These are phyloP conservation scores for Mycena kentingensis DNA, from an alignment of 768 basidiomycete species.

Conservation along the genomic window DNA sequence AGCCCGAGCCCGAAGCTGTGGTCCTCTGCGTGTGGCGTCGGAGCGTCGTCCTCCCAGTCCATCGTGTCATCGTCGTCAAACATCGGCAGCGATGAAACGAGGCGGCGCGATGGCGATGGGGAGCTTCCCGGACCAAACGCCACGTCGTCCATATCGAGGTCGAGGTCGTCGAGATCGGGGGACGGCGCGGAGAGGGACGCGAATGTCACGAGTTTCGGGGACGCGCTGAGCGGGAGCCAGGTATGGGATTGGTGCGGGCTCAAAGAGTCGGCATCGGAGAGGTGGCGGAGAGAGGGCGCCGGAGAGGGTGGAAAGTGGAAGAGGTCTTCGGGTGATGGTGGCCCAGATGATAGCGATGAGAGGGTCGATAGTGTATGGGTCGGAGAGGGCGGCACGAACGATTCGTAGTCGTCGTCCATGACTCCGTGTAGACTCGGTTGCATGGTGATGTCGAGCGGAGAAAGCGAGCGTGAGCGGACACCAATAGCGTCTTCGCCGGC, in stretches of 20 bases:
- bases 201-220: slow-evolving; percentile 7
- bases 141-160: slow-evolving; percentile 18
- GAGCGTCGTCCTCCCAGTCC: not conserved
- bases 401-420: too few species aligned
- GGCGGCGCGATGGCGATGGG: slow-evolving; percentile 12
- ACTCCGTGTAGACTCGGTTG: too few species aligned
- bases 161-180: slow-evolving; percentile 23
- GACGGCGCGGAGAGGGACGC: slow-evolving; percentile 11
- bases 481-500: too few species aligned
- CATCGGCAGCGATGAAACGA: slow-evolving; percentile 12
- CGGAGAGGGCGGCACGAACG: too few species aligned
- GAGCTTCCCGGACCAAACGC: slow-evolving; percentile 6
- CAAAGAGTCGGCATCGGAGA: not conserved
- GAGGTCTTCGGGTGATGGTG: not conserved
- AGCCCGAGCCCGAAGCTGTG: too few species aligned
- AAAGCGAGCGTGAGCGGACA: too few species aligned
- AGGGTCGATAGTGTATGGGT: too few species aligned
- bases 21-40: slow-evolving; percentile 7
- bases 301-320: too few species aligned
- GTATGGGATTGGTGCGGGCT: not conserved
- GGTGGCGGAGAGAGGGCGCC: not conserved
- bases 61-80: not conserved
- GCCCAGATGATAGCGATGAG: not conserved
- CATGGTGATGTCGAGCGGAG: too few species aligned
- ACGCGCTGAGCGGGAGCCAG: not conserved